phyloP scores from a whole-genome alignment of 2,329 filamentous ascomycete genomes.

The Aspergillus sp. region DNA sequence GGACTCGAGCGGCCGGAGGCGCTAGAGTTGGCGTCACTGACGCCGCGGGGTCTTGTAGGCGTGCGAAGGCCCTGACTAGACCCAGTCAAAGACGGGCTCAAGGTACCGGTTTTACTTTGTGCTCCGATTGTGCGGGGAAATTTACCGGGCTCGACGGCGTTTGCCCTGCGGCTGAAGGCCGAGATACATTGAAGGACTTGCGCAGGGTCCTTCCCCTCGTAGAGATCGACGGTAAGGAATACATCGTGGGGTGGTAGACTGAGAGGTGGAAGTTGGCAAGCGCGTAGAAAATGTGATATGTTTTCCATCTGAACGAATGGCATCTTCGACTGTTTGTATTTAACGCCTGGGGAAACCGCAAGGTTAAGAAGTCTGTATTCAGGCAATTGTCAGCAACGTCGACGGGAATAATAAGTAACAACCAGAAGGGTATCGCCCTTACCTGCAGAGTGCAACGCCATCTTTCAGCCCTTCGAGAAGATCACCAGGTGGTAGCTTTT shows the following conservation, averaged over 20 bases:
- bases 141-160: conserved; percentile 67
- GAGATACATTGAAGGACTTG: conserved; percentile 91
- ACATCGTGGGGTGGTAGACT: conserved; percentile 90
- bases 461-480: conserved; percentile 85
- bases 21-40: conserved; percentile 52
- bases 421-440: conserved; percentile 20
- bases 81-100: conserved; percentile 69
- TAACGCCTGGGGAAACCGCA: conserved; percentile 73
- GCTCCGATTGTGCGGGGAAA: conserved; percentile 78
- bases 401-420: not conserved
- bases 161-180: conserved; percentile 85
- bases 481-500: conserved; percentile 70
- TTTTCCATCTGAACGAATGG: conserved; percentile 99
- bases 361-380: conserved; percentile 73
- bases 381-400: not conserved
- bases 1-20: conserved; percentile 59
- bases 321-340: conserved; percentile 90
- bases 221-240: conserved; percentile 95
- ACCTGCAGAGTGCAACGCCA: conserved; percentile 91
- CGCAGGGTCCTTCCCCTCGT: conserved; percentile 90
- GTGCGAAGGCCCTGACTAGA: conserved; percentile 51
- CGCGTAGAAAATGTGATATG: conserved; percentile 90
- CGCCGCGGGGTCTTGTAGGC: conserved; percentile 38
- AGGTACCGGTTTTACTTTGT: conserved; percentile 57
- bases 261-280: conserved; percentile 80